Percentiles rank a stretch among this genome's conserved stretches.
Evolutionary conservation across 257 asterid species (phyloP).

Genomic region (Solanum virginianum): DNA sequence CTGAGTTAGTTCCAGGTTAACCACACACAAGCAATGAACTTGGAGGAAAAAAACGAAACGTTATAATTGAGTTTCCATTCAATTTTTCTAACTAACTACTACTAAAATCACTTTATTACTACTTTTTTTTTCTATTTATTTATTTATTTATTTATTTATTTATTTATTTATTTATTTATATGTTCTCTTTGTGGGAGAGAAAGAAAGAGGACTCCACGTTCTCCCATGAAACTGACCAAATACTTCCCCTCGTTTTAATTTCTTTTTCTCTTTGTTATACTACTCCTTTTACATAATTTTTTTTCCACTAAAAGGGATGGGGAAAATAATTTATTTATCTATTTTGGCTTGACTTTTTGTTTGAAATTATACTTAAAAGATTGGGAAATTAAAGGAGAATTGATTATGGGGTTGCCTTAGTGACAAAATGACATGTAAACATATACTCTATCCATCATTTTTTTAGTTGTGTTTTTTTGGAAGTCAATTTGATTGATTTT

Average conservation of each 20-base stretch:
- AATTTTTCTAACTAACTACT: not conserved
- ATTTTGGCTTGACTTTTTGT: not conserved
- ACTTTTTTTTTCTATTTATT: not conserved
- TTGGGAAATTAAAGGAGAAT: not conserved
- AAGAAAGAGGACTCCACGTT: not conserved
- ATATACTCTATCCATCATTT: too few relatives aligned
- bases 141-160: not conserved
- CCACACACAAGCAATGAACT: not conserved
- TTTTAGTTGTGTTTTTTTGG: too few relatives aligned
- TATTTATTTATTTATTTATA: not conserved
- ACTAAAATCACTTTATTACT: not conserved
- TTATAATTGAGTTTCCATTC: not conserved
- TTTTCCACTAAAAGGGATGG: not conserved
- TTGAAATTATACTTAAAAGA: not conserved
- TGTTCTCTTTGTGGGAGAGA: not conserved
- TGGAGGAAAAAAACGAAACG: not conserved
- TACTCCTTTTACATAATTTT: not conserved
- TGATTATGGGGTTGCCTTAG: not conserved
- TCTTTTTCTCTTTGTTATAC: not conserved
- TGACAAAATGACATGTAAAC: not conserved
- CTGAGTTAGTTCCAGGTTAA: not conserved
- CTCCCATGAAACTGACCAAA: not conserved
- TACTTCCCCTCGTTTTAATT: not conserved
- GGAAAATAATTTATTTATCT: not conserved
- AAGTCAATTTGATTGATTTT: too few relatives aligned